Evolutionary conservation across 2,329 filamentous ascomycete species (phyloP).

Genomic region (Calonectria montana): DNA sequence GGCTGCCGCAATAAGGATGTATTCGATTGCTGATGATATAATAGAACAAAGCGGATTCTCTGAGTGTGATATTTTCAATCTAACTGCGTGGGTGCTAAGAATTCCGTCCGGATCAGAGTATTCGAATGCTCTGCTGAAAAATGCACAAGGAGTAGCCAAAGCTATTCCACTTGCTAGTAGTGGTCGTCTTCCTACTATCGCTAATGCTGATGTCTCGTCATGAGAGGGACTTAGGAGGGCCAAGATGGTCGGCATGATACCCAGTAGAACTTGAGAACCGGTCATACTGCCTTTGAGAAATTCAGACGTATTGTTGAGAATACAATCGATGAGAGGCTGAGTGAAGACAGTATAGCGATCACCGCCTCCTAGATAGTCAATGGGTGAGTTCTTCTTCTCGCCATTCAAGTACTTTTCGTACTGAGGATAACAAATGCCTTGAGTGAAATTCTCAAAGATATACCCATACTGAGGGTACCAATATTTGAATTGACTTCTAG

Average conservation of each 20-base stretch:
- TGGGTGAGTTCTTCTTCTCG: not conserved
- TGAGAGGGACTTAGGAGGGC: constrained; percentile 12
- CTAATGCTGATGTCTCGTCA: constrained; percentile 10
- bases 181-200: constrained; percentile 10
- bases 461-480: constrained; percentile 19
- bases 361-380: constrained; percentile 12
- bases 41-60: not conserved
- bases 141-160: constrained; percentile 13
- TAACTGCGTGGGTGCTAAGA: not conserved
- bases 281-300: constrained; percentile 19
- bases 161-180: constrained; percentile 9
- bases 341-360: constrained; percentile 10
- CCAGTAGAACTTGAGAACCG: constrained; percentile 12
- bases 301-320: constrained; percentile 10
- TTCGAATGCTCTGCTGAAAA: constrained; percentile 20
- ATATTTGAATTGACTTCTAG: constrained; percentile 4
- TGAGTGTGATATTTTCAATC: not conserved
- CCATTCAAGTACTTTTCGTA: constrained; percentile 8
- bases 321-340: constrained; percentile 21
- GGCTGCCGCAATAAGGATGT: not conserved
- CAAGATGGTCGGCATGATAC: constrained; percentile 20
- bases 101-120: constrained; percentile 14
- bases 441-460: constrained; percentile 7
- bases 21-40: not conserved
- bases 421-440: not conserved